Base-by-base conservation (phyloP, 768 basidiomycete genomes). In the Agrocybe praecox region DNA sequence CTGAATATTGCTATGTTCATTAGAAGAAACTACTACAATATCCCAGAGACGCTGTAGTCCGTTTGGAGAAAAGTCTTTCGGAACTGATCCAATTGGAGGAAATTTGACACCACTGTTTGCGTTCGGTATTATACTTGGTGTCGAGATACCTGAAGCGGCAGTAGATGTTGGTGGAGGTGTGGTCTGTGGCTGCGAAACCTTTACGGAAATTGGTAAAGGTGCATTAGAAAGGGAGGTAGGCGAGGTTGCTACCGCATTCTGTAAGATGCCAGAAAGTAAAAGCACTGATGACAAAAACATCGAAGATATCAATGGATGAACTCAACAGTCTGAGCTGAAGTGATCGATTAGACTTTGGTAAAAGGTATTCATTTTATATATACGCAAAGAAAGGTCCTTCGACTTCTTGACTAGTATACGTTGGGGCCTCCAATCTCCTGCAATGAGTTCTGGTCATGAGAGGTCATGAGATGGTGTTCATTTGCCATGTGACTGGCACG, bases 1-100 rank as follows among this genome's bases (percentile, higher is more conserved):
- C 9, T 29, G 10, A 32, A 23, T 55, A 17, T 21, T n/a, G 21
- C 5, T n/a, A 53, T 7, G 9, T 7, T 14, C 17, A 6, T 18
- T 14, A 26, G 1, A 26, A 15, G 2, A 64, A n/a, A n/a, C n/a
- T n/a, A 68, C 24, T 51, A 77, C 78, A 7, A 81, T 63, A 58
- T 74, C 70, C 80, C 80, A 81, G 1, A 81, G 69, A 17, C 64
- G 57, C 48, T 74, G 67, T 32, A 78, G 66, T 4, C 76, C 78
- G 21, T 65, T 59, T 7, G 71, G 65, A 17, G 78, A 75, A 55
- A 72, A 80, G 58, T 78, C 75, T 45, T 69, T 66, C 2, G 74
- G 70, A 46, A 79, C 60, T 10, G 76, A 76, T 0, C 78, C 78
- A 1, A 75, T 67, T 11, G 75, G 69, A 49, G 77, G 79, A 34